Evolutionary conservation across 192 early-diverging fungal species (phyloP).

Genomic region (Coemansia sp.): DNA sequence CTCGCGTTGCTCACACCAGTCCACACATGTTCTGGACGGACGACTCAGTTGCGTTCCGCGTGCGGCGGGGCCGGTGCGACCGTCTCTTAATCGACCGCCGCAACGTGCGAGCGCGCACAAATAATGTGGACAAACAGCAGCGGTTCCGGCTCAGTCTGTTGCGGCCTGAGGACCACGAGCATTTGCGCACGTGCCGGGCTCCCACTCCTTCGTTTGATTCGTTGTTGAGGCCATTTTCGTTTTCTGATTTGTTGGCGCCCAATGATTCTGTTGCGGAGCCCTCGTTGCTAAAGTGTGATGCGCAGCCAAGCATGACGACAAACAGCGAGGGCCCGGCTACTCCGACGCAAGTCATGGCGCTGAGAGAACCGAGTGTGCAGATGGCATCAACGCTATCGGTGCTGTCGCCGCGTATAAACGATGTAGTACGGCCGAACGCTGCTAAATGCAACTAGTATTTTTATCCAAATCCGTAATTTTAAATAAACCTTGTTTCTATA

Average conservation of each 20-base stretch:
- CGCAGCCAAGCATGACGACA: not conserved
- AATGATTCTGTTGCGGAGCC: not conserved
- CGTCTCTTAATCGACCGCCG: slow-evolving; percentile 45
- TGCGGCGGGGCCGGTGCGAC: slow-evolving; percentile 39
- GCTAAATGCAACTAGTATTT: slow-evolving; percentile 23
- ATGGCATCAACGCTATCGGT: not conserved
- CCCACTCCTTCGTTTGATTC: slow-evolving; percentile 10
- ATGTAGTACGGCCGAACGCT: slow-evolving; percentile 14
- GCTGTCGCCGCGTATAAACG: slow-evolving; percentile 22
- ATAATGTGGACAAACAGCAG: slow-evolving; percentile 7
- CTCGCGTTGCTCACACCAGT: no score
- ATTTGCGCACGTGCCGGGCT: slow-evolving; percentile 8
- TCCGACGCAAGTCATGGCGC: not conserved
- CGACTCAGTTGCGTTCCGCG: slow-evolving; percentile 24
- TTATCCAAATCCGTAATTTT: not conserved
- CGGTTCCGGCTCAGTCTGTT: slow-evolving; percentile 37
- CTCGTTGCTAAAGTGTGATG: not conserved
- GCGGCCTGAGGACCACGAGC: slow-evolving; percentile 29
- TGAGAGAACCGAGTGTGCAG: not conserved
- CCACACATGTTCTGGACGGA: slow-evolving; percentile 27
- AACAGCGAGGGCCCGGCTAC: not conserved
- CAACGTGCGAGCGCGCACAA: slow-evolving; percentile 1
- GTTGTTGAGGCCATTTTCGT: slow-evolving; percentile 39
- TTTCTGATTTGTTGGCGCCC: slow-evolving; percentile 9
- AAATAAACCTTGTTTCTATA: no score